Base-by-base conservation (phyloP, 1,139 yeast species). In the Lodderomyces theae region DNA sequence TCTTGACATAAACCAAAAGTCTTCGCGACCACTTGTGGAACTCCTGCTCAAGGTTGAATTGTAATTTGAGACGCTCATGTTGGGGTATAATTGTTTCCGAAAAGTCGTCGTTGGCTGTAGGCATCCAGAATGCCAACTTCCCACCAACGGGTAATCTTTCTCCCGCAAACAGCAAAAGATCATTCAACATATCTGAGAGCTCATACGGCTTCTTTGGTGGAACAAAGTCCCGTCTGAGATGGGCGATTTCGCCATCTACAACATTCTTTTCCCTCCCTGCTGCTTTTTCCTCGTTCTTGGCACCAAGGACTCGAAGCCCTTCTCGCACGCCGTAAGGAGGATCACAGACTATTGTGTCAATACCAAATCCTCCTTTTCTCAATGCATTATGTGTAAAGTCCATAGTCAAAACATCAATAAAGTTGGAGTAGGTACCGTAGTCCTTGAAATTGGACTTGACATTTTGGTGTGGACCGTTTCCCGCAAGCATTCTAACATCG, bases 271-370 rank as follows among this genome's bases (percentile, higher is more conserved):
- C 95, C 51, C 86, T 77, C 0, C 92, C 95, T 1, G 61, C 65
- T 4, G 76, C 76, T 49, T 67, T 69, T 38, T 64, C 71, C 17
- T 73, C 77, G 52, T 86, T 75, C 48, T 77, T 80, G 2, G 95
- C 86, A 2, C 99, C 98, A 44, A 95, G 79, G 0, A 90, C 96
- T 56, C 88, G 87, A 37, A 94, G 76, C 1, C 97, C 96, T 60
- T 94, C 99, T 53, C 99, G 74, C 1, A 92, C 95, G 2, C 98
- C 99, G 59, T 92, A 92, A 0, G 99, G 99, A 1, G 98, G 98
- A 61, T 92, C 99, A 57, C 97, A 90, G 2, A 92, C 79, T 11
- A 92, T 89, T 1, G 89, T 76, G 54, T 92, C 96, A 13, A 94
- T 74, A 29, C 56, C 61, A 34, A 92, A 64, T 51, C 75, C 72